Evolutionary conservation across 441 rosid species (phyloP).

Genomic region (Sinapis alba): DNA sequence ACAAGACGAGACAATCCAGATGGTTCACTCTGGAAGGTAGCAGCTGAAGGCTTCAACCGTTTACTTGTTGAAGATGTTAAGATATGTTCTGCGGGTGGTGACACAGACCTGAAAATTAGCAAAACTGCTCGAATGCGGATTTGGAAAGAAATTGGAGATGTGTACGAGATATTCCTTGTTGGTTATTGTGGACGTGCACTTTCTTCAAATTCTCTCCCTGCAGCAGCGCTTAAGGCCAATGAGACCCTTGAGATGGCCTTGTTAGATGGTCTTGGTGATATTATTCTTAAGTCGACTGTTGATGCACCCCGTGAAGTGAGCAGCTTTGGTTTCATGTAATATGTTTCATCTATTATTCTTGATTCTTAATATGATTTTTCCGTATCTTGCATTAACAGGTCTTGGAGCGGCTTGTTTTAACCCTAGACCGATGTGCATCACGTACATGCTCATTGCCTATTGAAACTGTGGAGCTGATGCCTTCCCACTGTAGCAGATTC

Average conservation of each 20-base stretch:
- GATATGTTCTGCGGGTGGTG: constrained; percentile 45
- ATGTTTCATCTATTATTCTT: constrained; percentile 3
- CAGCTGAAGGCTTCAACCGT: constrained; percentile 87
- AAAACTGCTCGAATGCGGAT: constrained; percentile 73
- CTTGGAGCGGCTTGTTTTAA: constrained; percentile 78
- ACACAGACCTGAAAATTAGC: constrained; percentile 54
- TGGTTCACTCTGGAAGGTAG: constrained; percentile 91
- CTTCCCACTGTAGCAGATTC: constrained; percentile 89
- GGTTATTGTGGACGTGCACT: constrained; percentile 97
- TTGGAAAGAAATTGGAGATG: constrained; percentile 98
- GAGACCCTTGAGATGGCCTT: constrained; percentile 89
- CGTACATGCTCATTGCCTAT: constrained; percentile 95
- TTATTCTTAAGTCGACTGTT: constrained; percentile 68
- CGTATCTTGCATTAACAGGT: constrained; percentile 52
- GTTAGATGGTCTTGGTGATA: constrained; percentile 77
- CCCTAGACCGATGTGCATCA: constrained; percentile 96
- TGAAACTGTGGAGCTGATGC: constrained; percentile 97
- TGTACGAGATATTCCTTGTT: constrained; percentile 90
- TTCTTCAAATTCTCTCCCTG: constrained; percentile 74
- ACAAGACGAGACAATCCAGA: constrained; percentile 96
- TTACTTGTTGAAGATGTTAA: constrained; percentile 72
- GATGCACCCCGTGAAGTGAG: constrained; percentile 90
- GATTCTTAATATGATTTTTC: not conserved
- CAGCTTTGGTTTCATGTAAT: constrained; percentile 29
- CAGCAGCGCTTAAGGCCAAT: constrained; percentile 58